Conservation (phyloP, 2,329 filamentous ascomycete species). For the Arthrobotrys pseudoclavata region DNA sequence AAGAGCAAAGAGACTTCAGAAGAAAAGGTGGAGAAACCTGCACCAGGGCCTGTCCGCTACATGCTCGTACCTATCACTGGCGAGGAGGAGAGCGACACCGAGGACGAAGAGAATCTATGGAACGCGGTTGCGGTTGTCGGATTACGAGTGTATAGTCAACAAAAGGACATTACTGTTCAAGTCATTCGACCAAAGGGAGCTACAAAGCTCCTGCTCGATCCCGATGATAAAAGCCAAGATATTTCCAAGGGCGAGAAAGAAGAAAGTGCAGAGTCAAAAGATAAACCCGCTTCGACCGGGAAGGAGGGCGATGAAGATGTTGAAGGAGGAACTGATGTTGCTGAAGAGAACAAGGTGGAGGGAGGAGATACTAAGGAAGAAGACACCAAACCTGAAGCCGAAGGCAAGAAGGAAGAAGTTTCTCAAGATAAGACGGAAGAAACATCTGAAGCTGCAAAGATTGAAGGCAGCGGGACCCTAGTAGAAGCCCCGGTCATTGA, state of each 20-base stretch:
- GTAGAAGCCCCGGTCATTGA: background rate
- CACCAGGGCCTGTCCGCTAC: conserved; percentile 23
- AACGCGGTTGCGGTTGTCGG: conserved; percentile 75
- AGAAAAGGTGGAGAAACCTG: conserved; percentile 60
- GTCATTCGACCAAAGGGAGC: conserved; percentile 53
- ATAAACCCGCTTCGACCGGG: background rate
- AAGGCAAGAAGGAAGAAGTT: conserved; percentile 50
- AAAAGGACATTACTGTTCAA: conserved; percentile 59
- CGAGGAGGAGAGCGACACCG: conserved; percentile 69
- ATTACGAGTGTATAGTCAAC: conserved; percentile 71
- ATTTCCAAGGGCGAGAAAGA: conserved; percentile 35
- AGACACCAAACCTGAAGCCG: conserved; percentile 62
- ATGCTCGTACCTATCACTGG: conserved; percentile 51
- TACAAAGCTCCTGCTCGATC: conserved; percentile 38
- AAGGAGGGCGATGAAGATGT: conserved; percentile 31
- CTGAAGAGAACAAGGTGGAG: conserved; percentile 3
- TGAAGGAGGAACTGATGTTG: conserved; percentile 9
- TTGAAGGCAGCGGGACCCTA: background rate
- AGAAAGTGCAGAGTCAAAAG: background rate
- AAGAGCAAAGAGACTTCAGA: conserved; percentile 61
- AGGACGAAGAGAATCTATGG: conserved; percentile 73
- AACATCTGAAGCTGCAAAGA: conserved; percentile 23
- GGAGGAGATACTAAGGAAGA: conserved; percentile 65
- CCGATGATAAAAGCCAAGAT: conserved; percentile 49
- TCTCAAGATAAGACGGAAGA: conserved; percentile 61